Conservation (phyloP, 805 yeast genomes). For the Danielia reshetovae region DNA sequence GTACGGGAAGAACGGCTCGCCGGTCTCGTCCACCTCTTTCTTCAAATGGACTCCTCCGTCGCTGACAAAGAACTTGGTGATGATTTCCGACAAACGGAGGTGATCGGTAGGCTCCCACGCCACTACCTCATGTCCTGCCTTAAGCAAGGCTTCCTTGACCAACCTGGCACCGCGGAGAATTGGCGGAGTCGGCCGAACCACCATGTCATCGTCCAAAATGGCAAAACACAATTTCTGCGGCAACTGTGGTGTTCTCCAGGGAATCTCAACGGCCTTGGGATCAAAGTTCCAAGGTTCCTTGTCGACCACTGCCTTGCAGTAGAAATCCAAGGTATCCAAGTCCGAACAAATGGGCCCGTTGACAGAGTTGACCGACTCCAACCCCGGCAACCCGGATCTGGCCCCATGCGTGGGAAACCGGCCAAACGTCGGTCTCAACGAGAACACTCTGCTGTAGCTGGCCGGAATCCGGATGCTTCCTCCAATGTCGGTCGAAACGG, state of each 20-base stretch:
- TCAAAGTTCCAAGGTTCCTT: conserved; percentile 61
- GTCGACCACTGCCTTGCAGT: conserved; percentile 52
- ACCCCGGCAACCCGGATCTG: conserved; percentile 35
- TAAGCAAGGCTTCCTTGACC: background rate
- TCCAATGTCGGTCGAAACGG: conserved; percentile 70
- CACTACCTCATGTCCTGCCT: conserved; percentile 1
- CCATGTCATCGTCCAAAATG: conserved; percentile 1
- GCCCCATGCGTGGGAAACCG: conserved; percentile 33
- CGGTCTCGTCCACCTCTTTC: background rate
- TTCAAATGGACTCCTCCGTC: no score
- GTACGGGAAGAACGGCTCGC: conserved; percentile 1
- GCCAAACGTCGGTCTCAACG: conserved; percentile 57
- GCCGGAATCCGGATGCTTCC: conserved; percentile 66
- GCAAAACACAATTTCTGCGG: conserved; percentile 37
- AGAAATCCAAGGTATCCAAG: conserved; percentile 62
- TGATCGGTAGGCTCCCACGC: background rate
- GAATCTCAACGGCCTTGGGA: conserved; percentile 41
- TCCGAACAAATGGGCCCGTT: conserved; percentile 63
- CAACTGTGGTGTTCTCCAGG: conserved; percentile 33
- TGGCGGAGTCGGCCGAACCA: conserved; percentile 2
- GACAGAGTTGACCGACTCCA: conserved; percentile 58
- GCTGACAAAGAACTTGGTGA: background rate
- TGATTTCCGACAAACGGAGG: background rate
- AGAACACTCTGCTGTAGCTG: conserved; percentile 54
- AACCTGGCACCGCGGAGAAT: background rate